Base-by-base conservation (phyloP, 768 basidiomycete species). In the Boletus huronensis region DNA sequence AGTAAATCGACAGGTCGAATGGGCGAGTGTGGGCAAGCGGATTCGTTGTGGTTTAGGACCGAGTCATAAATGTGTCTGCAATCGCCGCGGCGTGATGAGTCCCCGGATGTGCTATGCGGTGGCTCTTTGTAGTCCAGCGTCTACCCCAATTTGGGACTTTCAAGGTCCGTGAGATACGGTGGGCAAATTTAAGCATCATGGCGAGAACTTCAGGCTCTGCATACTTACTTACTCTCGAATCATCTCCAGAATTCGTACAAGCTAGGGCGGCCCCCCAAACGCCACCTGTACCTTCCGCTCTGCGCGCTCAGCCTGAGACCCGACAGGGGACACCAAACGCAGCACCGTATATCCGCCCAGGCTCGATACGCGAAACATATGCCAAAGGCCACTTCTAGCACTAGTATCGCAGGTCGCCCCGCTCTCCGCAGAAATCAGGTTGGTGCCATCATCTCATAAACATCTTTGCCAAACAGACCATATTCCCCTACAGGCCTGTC, bases 381-480 rank as follows among this genome's bases (percentile, higher is more conserved):
- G 90, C 90, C 90, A 46, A 90, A 89, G 69, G 76, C 77, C 40
- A 64, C 79, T 54, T 70, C 76, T 23, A 73, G 48, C 43, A 40
- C 61, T 47, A 53, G 46, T 48, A 23, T 70, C 50, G 58, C 79
- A 41, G 75, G 70, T 64, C 80, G 87, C 21, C 79, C 87, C 52
- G 82, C 88, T 40, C 79, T 91, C 53, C 84, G 89, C 44, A 79
- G 89, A 70, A 91, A 91, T 65, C 89, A 91, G 79, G 89, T 84
- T 58, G 67, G 21, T 31, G 43, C 19, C 32, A 41, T 28, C 29
- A 21, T 36, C 29, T 47, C 52, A 44, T n/a, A n/a, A 35, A 28
- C 44, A 50, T 62, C 48, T 52, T 54, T 51, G 56, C 49, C 34
- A 36, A 42, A 48, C n/a, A 48, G 23, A 43, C 48, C 44, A 47